Percentiles rank a stretch among this genome's conserved stretches.
phyloP scores from a whole-genome alignment of 352 stramenopile genomes.

The Globisporangium nodosum region DNA sequence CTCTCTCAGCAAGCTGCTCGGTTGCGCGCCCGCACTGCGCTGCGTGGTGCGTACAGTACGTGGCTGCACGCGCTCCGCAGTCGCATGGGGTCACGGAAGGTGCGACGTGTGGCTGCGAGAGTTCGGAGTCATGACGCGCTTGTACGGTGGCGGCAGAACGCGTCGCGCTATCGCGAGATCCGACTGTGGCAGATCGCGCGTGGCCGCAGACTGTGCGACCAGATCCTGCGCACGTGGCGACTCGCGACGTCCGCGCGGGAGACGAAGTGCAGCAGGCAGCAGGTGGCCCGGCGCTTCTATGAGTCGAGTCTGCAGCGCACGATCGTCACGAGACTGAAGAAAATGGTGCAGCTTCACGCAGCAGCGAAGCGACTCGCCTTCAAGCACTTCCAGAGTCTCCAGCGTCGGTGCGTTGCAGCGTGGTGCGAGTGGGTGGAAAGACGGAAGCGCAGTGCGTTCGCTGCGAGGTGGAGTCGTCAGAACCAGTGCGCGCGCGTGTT shows the following conservation, averaged over 20 bases:
- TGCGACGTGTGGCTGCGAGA: not conserved
- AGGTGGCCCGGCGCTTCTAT: not conserved
- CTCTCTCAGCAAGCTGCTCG: not conserved
- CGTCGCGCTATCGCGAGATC: not conserved
- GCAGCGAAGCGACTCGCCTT: not conserved
- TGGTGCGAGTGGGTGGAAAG: constrained; percentile 8
- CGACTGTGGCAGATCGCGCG: not conserved
- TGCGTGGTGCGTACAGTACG: not conserved
- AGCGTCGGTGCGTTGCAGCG: not conserved
- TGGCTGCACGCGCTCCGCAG: not conserved
- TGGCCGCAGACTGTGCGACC: not conserved
- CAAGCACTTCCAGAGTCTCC: not conserved
- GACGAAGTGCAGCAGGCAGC: not conserved
- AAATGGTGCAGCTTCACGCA: not conserved
- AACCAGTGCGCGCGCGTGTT: not conserved
- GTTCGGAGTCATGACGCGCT: not conserved
- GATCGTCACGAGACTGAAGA: not conserved
- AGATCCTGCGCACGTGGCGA: not conserved
- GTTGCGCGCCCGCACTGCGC: too few relatives aligned
- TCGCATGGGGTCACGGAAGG: not conserved
- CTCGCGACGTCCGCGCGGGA: not conserved
- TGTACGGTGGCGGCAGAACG: not conserved
- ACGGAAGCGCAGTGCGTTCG: constrained; percentile 2
- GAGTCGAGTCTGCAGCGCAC: not conserved
- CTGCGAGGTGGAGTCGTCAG: constrained; percentile 2